phyloP scores from a whole-genome alignment of 1,284 basidiomycete species.

The Trichosporon sp. region DNA sequence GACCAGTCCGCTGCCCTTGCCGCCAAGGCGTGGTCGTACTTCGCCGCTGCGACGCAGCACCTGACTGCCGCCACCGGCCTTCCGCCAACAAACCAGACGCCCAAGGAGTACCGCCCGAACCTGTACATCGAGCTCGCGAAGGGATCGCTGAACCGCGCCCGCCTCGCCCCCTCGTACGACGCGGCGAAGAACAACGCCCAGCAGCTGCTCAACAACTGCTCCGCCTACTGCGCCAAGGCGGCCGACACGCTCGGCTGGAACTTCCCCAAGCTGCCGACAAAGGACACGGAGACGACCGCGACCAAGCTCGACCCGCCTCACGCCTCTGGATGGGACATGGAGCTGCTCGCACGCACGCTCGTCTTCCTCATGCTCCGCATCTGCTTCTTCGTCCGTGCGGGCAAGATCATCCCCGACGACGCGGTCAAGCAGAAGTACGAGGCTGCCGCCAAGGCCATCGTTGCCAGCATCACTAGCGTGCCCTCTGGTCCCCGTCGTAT shows the following conservation, averaged over 20 bases:
- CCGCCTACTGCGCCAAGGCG: conserved; percentile 35
- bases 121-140: conserved; percentile 28
- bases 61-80: conserved; percentile 33
- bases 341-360: conserved; percentile 31
- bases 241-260: conserved; percentile 32
- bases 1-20: conserved; percentile 20
- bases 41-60: conserved; percentile 28
- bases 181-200: conserved; percentile 34
- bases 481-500: conserved; percentile 14
- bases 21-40: conserved; percentile 38
- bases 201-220: conserved; percentile 39
- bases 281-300: conserved; percentile 5
- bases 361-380: conserved; percentile 24
- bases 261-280: conserved; percentile 19
- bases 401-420: conserved; percentile 4
- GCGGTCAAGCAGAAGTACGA: conserved; percentile 17
- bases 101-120: conserved; percentile 34
- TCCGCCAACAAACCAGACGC: conserved; percentile 25
- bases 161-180: conserved; percentile 30
- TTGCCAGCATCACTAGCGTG: conserved; percentile 10
- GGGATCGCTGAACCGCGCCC: conserved; percentile 31
- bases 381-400: conserved; percentile 20
- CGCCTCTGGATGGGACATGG: conserved; percentile 40
- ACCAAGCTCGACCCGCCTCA: conserved; percentile 21
- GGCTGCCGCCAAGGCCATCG: conserved; percentile 9